phyloP scores from a whole-genome alignment of 2,329 filamentous ascomycete species.

The Talaromyces sp. region DNA sequence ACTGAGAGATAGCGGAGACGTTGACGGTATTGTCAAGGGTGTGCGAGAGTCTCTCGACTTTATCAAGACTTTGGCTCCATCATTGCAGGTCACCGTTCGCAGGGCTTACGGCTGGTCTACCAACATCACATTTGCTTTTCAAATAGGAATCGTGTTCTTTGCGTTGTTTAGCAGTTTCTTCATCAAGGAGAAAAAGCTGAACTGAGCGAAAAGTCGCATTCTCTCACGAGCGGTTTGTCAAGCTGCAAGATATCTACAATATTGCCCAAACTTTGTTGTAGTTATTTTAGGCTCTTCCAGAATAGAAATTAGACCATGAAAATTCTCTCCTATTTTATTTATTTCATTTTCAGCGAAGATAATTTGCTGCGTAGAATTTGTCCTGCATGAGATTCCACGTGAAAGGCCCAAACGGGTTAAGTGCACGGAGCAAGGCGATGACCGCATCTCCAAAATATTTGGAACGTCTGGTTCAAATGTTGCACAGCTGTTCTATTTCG shows the following conservation, averaged over 20 bases:
- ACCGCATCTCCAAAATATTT: background rate
- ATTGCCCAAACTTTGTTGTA: background rate
- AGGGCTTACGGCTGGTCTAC: slow-evolving; percentile 60
- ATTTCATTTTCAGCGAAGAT: background rate
- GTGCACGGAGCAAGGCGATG: background rate
- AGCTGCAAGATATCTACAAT: background rate
- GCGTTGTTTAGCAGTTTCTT: slow-evolving; percentile 44
- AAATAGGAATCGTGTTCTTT: slow-evolving; percentile 46
- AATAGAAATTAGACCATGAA: background rate
- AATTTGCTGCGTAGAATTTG: background rate
- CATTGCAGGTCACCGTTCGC: slow-evolving; percentile 54
- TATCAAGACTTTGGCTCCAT: slow-evolving; percentile 42
- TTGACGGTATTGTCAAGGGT: slow-evolving; percentile 60
- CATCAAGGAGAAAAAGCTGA: slow-evolving; percentile 54
- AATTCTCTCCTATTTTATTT: background rate
- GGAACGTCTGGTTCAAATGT: background rate
- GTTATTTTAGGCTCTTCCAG: background rate
- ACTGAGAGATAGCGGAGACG: slow-evolving; percentile 54
- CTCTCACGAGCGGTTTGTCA: background rate
- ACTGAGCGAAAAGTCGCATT: slow-evolving; percentile 3
- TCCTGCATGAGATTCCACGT: background rate
- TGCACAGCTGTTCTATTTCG: background rate
- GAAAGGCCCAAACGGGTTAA: background rate
- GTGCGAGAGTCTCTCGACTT: slow-evolving; percentile 67
- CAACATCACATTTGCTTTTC: slow-evolving; percentile 47